Conservation (phyloP, 148 eudicot genomes). For the Silene latifolia region DNA sequence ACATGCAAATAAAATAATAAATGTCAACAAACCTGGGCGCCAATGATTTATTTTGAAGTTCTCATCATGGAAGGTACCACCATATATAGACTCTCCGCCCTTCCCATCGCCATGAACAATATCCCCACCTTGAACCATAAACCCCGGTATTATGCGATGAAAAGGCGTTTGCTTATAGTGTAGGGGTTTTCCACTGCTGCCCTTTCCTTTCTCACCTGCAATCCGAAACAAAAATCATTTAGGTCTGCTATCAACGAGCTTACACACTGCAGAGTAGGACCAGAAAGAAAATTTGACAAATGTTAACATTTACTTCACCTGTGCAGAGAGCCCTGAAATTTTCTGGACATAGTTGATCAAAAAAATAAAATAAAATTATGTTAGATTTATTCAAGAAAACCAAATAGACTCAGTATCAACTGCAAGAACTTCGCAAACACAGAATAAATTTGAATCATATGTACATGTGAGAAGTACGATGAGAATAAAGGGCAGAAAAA, state of each 20-base stretch:
- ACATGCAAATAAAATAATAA: not conserved
- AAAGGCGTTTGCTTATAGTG: conserved; percentile 79
- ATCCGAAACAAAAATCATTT: conserved; percentile 10
- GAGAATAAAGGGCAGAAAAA: not conserved
- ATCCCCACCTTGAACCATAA: conserved; percentile 98
- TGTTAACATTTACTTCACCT: conserved; percentile 40
- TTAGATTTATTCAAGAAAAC: conserved; percentile 9
- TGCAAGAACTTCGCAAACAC: not conserved
- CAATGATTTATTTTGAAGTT: conserved; percentile 76
- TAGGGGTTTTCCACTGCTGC: conserved; percentile 56
- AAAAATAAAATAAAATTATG: not conserved
- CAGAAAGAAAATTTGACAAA: not conserved
- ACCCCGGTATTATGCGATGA: conserved; percentile 93
- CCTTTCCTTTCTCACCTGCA: conserved; percentile 71
- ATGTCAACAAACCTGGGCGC: conserved; percentile 55
- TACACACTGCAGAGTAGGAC: not conserved
- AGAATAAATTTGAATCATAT: not conserved
- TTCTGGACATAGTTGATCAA: conserved; percentile 39
- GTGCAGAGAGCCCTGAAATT: conserved; percentile 95
- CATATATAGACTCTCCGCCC: conserved; percentile 81
- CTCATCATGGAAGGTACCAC: conserved; percentile 76
- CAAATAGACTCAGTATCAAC: conserved; percentile 1
- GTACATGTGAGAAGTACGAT: not conserved
- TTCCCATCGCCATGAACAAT: conserved; percentile 64
- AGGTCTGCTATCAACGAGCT: not conserved